A percentile compares a stretch with the other conserved stretches of the same genome.
Conservation (phyloP, 2,329 filamentous ascomycete genomes). For the Alternaria gaisen region DNA sequence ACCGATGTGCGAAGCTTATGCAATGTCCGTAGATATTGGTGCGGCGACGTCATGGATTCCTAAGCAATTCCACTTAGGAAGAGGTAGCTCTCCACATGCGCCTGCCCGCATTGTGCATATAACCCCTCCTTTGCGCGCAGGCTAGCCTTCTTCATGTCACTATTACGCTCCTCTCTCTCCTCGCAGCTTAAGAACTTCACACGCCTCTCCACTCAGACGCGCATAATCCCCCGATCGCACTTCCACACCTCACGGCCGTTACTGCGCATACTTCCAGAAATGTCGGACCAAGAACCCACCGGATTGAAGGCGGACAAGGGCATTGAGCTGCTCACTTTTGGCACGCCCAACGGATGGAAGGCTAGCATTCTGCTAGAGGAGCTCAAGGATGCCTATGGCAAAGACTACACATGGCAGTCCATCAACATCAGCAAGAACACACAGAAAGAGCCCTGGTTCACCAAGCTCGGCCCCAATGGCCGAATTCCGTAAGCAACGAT, state of each 20-base stretch:
- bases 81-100: slow-evolving; percentile 3
- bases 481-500: slow-evolving; percentile 60
- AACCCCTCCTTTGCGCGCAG: slow-evolving; percentile 33
- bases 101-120: slow-evolving; percentile 19
- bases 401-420: slow-evolving; percentile 65
- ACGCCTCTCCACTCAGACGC: slow-evolving; percentile 22
- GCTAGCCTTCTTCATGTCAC: slow-evolving; percentile 29
- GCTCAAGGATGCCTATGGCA: slow-evolving; percentile 70
- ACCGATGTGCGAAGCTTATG: background rate
- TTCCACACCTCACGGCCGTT: slow-evolving; percentile 34
- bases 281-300: slow-evolving; percentile 55
- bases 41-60: slow-evolving; percentile 24
- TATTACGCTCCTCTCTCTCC: slow-evolving; percentile 26
- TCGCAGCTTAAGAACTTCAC: slow-evolving; percentile 24
- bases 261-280: slow-evolving; percentile 28
- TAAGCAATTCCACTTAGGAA: slow-evolving; percentile 13
- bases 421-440: slow-evolving; percentile 68
- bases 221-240: slow-evolving; percentile 17
- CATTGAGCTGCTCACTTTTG: slow-evolving; percentile 70
- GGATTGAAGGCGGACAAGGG: slow-evolving; percentile 69
- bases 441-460: slow-evolving; percentile 74
- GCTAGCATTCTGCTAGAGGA: slow-evolving; percentile 70
- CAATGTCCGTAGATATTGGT: background rate
- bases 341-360: slow-evolving; percentile 63
- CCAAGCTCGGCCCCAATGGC: slow-evolving; percentile 69